Evolutionary conservation across 306 rosid species (phyloP).

Genomic region (Pachyrhizus erosus): DNA sequence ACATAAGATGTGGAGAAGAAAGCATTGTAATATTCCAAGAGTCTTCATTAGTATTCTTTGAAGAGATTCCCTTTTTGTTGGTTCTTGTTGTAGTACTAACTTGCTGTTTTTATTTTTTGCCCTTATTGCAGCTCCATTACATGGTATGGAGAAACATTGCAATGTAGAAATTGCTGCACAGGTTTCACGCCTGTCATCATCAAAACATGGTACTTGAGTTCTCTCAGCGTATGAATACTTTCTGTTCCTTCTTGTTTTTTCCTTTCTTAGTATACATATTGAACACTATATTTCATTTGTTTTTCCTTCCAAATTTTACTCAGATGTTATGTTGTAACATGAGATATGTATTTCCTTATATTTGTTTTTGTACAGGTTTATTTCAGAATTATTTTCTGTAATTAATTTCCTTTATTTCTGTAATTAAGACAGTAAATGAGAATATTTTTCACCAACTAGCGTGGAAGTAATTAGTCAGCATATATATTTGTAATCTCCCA

Average conservation of each 20-base stretch:
- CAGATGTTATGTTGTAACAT: background rate
- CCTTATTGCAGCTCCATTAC: conserved; percentile 70
- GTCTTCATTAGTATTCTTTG: conserved; percentile 40
- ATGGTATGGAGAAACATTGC: conserved; percentile 96
- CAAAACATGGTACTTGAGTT: conserved; percentile 85
- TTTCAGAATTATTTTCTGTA: background rate
- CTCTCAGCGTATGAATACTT: conserved; percentile 50
- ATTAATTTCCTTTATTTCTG: background rate
- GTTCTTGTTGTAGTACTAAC: conserved; percentile 40
- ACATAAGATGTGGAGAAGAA: conserved; percentile 85
- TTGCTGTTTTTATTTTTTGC: conserved; percentile 22
- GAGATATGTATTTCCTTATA: background rate
- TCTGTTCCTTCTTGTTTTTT: conserved; percentile 47
- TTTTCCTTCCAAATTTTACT: conserved; percentile 9
- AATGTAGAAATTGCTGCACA: conserved; percentile 94
- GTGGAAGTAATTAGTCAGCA: background rate
- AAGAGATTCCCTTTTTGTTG: conserved; percentile 16
- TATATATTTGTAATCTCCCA: background rate
- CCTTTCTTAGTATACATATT: background rate
- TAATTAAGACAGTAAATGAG: background rate
- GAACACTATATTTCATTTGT: background rate
- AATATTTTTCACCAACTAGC: background rate
- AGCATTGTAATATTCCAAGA: conserved; percentile 69
- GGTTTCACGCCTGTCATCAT: conserved; percentile 70
- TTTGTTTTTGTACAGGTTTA: background rate